Evolutionary conservation across 805 yeast species (phyloP), one percentile per base, ranked within the genome.

Genomic region (Wickerhamiella brachini): DNA sequence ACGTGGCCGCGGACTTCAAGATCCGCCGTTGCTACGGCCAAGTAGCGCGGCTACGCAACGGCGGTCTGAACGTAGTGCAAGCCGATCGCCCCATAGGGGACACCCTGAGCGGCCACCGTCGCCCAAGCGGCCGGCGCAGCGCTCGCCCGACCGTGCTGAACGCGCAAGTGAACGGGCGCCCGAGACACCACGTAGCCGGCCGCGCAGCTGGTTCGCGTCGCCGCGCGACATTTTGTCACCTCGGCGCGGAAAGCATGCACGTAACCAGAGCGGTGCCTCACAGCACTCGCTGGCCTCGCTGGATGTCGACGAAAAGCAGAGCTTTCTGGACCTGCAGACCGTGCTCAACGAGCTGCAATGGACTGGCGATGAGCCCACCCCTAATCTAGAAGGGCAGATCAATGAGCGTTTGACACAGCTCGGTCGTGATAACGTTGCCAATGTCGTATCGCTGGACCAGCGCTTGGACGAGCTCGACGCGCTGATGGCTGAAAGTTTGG

Each of bases 341-440:
- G 55, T 57, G 18, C 75, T 89, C 52, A 85, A 83, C 26, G 90
- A 85, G 54, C 73, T 88, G 21, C 78, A 80, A 31, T 90, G 95
- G 93, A 75, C 76, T 26, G 74, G 81, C 1, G 67, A 71, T 5
- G 95, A 84, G n/a, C 24, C 20, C 54, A 75, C 85, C 8, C 73
- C 71, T 26, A 70, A 73, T 0, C 65, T 89, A 24, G 72, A 82
- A 34, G 71, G 70, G 41, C 80, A 78, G 59, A 71, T 90, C 47
- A 65, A 72, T 41, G 72, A 71, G 41, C 85, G 83, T 54, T 68
- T 86, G 48, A 75, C 78, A 7, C 72, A 73, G 24, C 71, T 85
- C 0, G 84, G 85, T 56, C 80, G 77, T 54, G 73, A 75, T 17
- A 80, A 80, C 48, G 79, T 85, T 7, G 73, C 75, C 48, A 76